These are phyloP conservation scores for Persicaria maculosa DNA, from an alignment of 148 eudicot species.

Conservation along the genomic window DNA sequence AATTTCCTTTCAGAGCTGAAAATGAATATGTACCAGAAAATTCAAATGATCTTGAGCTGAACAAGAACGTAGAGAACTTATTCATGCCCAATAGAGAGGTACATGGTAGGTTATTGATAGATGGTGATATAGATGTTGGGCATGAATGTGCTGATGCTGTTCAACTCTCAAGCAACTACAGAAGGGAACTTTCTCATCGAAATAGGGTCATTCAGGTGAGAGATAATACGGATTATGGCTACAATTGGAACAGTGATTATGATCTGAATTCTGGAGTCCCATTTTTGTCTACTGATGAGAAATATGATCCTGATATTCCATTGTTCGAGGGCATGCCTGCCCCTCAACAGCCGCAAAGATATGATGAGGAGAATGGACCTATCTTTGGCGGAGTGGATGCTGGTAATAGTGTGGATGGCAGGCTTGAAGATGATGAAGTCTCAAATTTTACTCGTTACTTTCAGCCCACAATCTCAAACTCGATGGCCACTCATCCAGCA, in stretches of 20 bases:
- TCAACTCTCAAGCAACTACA: not conserved
- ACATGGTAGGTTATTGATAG: not conserved
- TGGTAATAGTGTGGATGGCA: not conserved
- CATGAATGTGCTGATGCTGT: not conserved
- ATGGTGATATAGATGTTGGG: not conserved
- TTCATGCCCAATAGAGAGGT: not conserved
- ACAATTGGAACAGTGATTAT: not conserved
- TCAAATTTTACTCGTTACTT: not conserved
- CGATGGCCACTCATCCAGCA: not conserved
- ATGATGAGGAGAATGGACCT: not conserved
- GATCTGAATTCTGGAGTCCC: not conserved
- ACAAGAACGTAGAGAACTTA: not conserved
- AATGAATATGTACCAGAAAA: not conserved
- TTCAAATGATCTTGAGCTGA: not conserved
- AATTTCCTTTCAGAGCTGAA: not conserved
- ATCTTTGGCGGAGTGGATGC: not conserved
- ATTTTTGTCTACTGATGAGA: not conserved
- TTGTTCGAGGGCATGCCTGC: not conserved
- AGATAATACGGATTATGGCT: not conserved
- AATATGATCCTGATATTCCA: conserved; percentile 8
- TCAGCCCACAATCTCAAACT: not conserved
- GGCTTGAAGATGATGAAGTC: not conserved
- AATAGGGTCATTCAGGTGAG: not conserved
- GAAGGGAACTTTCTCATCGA: conserved; percentile 3
- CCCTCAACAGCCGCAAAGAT: not conserved